A percentile compares a stretch with the other conserved stretches of the same genome.
These are phyloP conservation scores for Sphaerulina musiva DNA, from an alignment of 2,329 filamentous ascomycete species.

Conservation along the genomic window DNA sequence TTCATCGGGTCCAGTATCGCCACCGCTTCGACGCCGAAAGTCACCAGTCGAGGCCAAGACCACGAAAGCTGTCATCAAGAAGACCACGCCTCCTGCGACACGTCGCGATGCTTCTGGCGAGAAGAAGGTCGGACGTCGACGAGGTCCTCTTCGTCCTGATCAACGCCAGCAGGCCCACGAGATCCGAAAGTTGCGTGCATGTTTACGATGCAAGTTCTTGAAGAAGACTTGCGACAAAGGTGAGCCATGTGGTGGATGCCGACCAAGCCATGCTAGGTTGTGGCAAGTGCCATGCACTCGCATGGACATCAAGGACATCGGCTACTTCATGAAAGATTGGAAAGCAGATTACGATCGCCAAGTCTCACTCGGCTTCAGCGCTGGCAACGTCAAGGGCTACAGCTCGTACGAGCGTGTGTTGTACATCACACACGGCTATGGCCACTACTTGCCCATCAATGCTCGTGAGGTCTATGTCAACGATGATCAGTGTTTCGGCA, in stretches of 20 bases:
- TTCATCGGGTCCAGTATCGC: conserved; percentile 35
- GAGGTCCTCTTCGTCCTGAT: conserved; percentile 83
- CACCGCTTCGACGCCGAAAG: conserved; percentile 56
- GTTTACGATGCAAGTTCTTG: conserved; percentile 92
- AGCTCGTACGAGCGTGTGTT: conserved; percentile 57
- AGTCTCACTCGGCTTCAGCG: conserved; percentile 75
- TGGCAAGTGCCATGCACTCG: conserved; percentile 98
- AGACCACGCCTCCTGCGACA: conserved; percentile 51
- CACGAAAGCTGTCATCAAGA: conserved; percentile 74
- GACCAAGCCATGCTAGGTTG: conserved; percentile 87
- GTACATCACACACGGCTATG: conserved; percentile 95
- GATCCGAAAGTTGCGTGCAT: conserved; percentile 89
- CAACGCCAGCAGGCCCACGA: conserved; percentile 95
- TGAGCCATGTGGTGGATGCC: conserved; percentile 89
- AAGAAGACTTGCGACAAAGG: conserved; percentile 99
- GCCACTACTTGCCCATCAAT: conserved; percentile 84
- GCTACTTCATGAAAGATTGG: conserved; percentile 99
- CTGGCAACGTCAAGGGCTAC: conserved; percentile 90
- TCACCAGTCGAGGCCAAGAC: conserved; percentile 63
- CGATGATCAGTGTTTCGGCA: conserved; percentile 84
- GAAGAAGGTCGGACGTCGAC: conserved; percentile 88
- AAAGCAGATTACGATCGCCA: conserved; percentile 94
- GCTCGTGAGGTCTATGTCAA: conserved; percentile 89
- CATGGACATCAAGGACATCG: conserved; percentile 97
- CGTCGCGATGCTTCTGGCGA: conserved; percentile 73